A percentile compares a stretch with the other conserved stretches of the same genome.
These are phyloP conservation scores for Tricholoma sp. DNA, from an alignment of 768 basidiomycete species.

Conservation along the genomic window DNA sequence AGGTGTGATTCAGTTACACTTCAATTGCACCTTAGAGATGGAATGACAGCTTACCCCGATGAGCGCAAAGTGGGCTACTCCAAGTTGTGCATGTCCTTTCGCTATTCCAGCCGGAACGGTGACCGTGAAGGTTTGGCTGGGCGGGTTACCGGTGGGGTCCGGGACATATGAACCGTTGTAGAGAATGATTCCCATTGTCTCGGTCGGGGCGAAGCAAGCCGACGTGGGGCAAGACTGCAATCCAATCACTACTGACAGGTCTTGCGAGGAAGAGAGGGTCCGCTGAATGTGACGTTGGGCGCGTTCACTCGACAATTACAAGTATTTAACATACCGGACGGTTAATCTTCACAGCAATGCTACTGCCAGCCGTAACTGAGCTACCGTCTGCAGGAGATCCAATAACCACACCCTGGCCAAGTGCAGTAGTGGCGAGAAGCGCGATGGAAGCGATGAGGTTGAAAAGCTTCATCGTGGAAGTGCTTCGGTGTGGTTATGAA, in stretches of 20 bases:
- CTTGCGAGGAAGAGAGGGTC: constrained; percentile 30
- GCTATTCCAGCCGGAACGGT: constrained; percentile 25
- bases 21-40: neutral
- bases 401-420: constrained; percentile 39
- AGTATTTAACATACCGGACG: constrained; percentile 33
- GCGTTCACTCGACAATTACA: neutral
- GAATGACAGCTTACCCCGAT: neutral
- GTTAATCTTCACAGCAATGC: constrained; percentile 40
- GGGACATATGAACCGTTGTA: constrained; percentile 45
- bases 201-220: constrained; percentile 18
- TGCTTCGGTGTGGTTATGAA: neutral
- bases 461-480: constrained; percentile 3
- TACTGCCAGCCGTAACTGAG: constrained; percentile 29
- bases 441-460: constrained; percentile 4
- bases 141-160: constrained; percentile 23
- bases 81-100: constrained; percentile 14
- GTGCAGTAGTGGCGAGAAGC: constrained; percentile 23
- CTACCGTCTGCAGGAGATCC: constrained; percentile 32
- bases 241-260: constrained; percentile 43
- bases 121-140: constrained; percentile 43
- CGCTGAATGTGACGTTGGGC: constrained; percentile 21
- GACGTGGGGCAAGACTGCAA: constrained; percentile 28
- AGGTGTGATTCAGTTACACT: neutral
- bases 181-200: constrained; percentile 36
- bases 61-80: neutral